Percentiles rank a stretch among this genome's conserved stretches.
Conservation (phyloP, 2,329 filamentous ascomycete species). For the Aspergillus brasiliensis region DNA sequence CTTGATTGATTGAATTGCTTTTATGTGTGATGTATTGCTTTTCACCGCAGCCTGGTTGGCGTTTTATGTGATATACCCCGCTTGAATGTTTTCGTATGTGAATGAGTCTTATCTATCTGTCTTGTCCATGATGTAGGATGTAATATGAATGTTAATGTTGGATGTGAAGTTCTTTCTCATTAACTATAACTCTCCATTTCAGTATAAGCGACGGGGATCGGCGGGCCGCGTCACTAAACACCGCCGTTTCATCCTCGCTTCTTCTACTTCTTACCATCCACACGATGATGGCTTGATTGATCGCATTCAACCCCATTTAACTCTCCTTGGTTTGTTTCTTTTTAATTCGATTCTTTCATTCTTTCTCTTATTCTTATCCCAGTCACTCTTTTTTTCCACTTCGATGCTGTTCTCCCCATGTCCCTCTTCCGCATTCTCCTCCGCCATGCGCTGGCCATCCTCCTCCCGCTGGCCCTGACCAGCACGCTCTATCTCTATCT, state of each 20-base stretch:
- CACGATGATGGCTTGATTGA: neutral
- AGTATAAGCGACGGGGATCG: neutral
- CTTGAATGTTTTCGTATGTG: neutral
- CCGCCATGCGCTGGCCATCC: conserved; percentile 49
- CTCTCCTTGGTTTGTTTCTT: neutral
- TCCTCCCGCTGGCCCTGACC: conserved; percentile 68
- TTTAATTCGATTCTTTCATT: neutral
- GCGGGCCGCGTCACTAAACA: neutral
- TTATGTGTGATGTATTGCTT: conserved; percentile 4
- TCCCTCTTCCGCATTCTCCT: conserved; percentile 52
- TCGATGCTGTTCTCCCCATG: conserved; percentile 43
- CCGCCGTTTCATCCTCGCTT: neutral
- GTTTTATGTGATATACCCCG: conserved; percentile 45
- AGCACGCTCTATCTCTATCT: conserved; percentile 80
- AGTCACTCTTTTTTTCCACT: conserved; percentile 5
- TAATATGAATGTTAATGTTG: too few relatives aligned
- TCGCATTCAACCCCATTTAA: neutral
- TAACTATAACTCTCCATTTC: neutral
- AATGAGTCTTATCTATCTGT: neutral
- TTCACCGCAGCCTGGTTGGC: conserved; percentile 24
- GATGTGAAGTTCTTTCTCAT: too few relatives aligned
- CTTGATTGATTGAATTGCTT: neutral
- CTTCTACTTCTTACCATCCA: neutral
- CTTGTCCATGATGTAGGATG: too few relatives aligned
- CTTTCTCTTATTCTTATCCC: neutral